These are phyloP conservation scores for Antitrichia curtipendula DNA, from an alignment of 225 moss, liverwort and hornwort species.

Conservation along the genomic window DNA sequence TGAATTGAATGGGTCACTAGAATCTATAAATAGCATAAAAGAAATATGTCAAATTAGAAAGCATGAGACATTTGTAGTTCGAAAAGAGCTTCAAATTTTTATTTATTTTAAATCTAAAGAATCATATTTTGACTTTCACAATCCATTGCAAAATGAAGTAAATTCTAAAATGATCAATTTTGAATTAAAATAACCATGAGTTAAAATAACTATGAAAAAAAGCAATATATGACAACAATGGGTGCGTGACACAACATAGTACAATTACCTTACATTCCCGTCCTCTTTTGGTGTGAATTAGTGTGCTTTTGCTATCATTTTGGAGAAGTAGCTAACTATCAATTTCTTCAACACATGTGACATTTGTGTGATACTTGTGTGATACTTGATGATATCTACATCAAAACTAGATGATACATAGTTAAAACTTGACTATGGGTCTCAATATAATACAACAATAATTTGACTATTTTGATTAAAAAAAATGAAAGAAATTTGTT, in stretches of 20 bases:
- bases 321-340: background rate
- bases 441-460: background rate
- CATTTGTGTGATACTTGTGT: background rate
- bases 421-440: background rate
- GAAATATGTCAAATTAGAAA: background rate
- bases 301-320: background rate
- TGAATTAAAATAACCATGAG: background rate
- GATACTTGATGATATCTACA: background rate
- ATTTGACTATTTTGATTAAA: background rate
- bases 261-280: background rate
- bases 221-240: background rate
- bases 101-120: background rate
- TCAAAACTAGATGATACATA: background rate
- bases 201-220: background rate
- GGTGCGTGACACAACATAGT: rapidly evolving
- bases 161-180: background rate
- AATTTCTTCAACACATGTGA: too few species aligned
- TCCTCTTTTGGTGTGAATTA: background rate
- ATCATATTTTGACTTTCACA: background rate
- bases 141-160: background rate
- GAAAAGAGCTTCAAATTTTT: background rate
- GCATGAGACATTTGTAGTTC: background rate
- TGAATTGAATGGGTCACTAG: background rate
- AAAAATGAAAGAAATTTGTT: background rate
- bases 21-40: background rate